Conservation (phyloP, 805 yeast species). For the Hanseniaspora mollemarum region DNA sequence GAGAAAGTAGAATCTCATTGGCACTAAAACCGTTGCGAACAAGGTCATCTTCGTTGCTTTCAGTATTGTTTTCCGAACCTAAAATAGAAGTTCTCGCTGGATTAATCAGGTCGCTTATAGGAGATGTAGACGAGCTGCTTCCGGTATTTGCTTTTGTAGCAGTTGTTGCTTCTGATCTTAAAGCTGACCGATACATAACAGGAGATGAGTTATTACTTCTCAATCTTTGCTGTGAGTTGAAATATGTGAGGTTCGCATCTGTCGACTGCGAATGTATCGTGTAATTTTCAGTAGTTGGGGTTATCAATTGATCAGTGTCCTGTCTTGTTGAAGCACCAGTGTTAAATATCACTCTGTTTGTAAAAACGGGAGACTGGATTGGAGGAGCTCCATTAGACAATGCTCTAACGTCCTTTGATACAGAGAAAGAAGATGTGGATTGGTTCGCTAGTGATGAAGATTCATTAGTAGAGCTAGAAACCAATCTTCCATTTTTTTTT, state of each 20-base stretch:
- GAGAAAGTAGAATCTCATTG: too few species aligned
- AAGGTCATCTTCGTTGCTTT: too few species aligned
- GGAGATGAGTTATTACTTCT: neutral
- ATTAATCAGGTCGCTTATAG: too few species aligned
- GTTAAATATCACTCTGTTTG: neutral
- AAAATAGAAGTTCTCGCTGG: too few species aligned
- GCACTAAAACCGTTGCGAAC: too few species aligned
- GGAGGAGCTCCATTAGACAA: slow-evolving; percentile 5
- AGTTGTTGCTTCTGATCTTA: neutral
- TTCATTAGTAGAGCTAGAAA: neutral
- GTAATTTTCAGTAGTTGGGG: neutral
- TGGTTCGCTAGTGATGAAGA: neutral
- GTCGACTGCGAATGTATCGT: neutral
- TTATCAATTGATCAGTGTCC: neutral
- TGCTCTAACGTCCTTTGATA: slow-evolving; percentile 13
- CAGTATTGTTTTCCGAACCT: too few species aligned
- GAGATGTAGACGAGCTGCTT: neutral
- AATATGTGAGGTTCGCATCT: neutral
- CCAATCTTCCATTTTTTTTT: neutral
- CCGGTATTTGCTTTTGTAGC: neutral
- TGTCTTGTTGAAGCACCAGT: neutral
- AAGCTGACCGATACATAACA: neutral
- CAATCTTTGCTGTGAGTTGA: neutral
- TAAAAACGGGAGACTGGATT: neutral
- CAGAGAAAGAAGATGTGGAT: slow-evolving; percentile 8